Percentiles rank a stretch among this genome's conserved stretches.
phyloP scores from a whole-genome alignment of 2,329 filamentous ascomycete species.

The Pseudogymnoascus sp. region DNA sequence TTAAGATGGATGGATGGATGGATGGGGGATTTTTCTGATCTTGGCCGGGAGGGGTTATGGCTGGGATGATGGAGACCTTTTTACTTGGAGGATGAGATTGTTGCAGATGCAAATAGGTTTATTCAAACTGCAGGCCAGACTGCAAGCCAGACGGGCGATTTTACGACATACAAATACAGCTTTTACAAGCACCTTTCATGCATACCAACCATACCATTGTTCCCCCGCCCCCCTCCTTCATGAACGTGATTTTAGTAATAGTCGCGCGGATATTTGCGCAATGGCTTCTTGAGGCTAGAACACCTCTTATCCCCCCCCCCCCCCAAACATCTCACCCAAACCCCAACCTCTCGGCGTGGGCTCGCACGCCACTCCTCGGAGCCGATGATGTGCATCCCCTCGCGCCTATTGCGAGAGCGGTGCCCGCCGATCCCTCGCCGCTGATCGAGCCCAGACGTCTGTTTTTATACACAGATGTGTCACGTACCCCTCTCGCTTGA shows the following conservation, averaged over 20 bases:
- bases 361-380: background rate
- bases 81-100: background rate
- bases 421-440: background rate
- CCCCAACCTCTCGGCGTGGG: background rate
- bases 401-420: background rate
- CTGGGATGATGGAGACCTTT: background rate
- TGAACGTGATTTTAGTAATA: background rate
- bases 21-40: background rate
- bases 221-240: background rate
- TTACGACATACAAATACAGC: slow-evolving; percentile 3
- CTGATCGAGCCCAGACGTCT: background rate
- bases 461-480: background rate
- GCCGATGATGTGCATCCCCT: background rate
- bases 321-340: background rate
- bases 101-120: background rate
- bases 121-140: background rate
- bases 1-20: background rate
- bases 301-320: background rate
- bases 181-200: slow-evolving; percentile 1
- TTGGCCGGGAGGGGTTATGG: background rate
- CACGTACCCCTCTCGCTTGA: background rate
- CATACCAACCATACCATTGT: background rate
- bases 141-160: background rate
- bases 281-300: background rate
- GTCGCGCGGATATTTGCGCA: background rate